Evolutionary conservation across 768 basidiomycete species (phyloP), one percentile per base, ranked within the genome.

Genomic region (Russula foetens): DNA sequence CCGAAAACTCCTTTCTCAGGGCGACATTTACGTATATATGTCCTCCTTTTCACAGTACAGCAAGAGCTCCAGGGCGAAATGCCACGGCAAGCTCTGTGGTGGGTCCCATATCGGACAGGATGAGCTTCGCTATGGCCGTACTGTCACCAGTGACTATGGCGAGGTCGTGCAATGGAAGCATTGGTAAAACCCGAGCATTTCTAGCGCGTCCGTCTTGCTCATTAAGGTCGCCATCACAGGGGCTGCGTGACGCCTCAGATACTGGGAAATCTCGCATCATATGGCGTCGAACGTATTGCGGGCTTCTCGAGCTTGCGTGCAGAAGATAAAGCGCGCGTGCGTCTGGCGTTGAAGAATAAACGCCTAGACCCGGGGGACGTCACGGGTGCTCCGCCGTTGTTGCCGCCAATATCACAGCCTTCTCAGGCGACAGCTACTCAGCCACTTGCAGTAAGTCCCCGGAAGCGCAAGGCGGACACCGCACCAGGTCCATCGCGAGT

Each of bases 111-210:
- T 91, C 41, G 72, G 76, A n/a, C 69, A 76, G 17, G 86, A 84
- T 2, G 76, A 75, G 19, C 71, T 91, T 59, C 75, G 89, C n/a
- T 89, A 90, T 66, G 89, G 89, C 0, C 72, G 75, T 53, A 77
- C 77, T 7, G 71, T 70, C 7, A 67, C 68, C 9, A 73, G 69
- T 21, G 71, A 77, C 41, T 82, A 77, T 53, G 82, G 85, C 49
- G 85, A 88, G 70, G 80, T 77, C 0, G 81, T 90, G 3, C 77
- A 84, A 67, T 91, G 90, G 90, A 76, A 82, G 44, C 89, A 91
- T 65, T 91, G 89, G 88, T 88, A 71, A 67, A 35, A 75, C 60
- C 31, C 28, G 41, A 43, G 59, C 41, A 11, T 21, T 26, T 26
- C 45, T 12, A 11, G 47, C 23, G 15, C 15, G 44, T 38, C 49